Evolutionary conservation across 1,139 yeast genomes (phyloP), one percentile per base, ranked within the genome.

Genomic region (Chernovozyma aurita): DNA sequence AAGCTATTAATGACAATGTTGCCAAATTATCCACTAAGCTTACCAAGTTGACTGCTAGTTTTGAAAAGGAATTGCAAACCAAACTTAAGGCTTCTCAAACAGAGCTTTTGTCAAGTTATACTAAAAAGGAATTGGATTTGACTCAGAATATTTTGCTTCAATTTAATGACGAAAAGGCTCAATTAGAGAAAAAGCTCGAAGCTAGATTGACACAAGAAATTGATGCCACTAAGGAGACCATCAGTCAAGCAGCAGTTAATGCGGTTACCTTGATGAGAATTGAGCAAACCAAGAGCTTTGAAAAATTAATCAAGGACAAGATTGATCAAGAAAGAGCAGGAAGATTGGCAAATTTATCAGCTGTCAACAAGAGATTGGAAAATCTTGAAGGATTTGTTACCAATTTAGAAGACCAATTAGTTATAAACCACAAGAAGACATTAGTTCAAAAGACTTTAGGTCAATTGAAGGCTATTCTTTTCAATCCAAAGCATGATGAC

Each of bases 241-340:
- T 87, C 39, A 65, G 79, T 31, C 73, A 80, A 38, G 85, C 87
- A 42, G 90, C 92, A 30, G 80, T 80, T 43, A 92, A 88, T 58
- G 84, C 84, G 42, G 75, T 90, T 28, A 67, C 80, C 20, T 71
- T 85, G 56, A 78, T 84, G 40, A 79, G 87, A 52, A 68, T 82
- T 41, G 82, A 79, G 47, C 84, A 85, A 49, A 78, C 88, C 41
- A 75, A 80, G 49, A 79, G 80, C 52, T 83, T 87, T 58, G 80
- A 84, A 46, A 65, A 73, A 43, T 70, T 80, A 43, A 68, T 92
- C 39, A 61, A 73, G 34, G 74, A 77, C 33, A 77, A 75, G 44
- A 75, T 94, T 35, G 95, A 87, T 49, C 52, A 65, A 24, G 98
- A 92, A 67, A 82, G 97, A 60, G 70, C 79, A 40, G 88, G 90